Conservation (phyloP, 176 grass and related monocot genomes). For the Cymbopogon citratus region DNA sequence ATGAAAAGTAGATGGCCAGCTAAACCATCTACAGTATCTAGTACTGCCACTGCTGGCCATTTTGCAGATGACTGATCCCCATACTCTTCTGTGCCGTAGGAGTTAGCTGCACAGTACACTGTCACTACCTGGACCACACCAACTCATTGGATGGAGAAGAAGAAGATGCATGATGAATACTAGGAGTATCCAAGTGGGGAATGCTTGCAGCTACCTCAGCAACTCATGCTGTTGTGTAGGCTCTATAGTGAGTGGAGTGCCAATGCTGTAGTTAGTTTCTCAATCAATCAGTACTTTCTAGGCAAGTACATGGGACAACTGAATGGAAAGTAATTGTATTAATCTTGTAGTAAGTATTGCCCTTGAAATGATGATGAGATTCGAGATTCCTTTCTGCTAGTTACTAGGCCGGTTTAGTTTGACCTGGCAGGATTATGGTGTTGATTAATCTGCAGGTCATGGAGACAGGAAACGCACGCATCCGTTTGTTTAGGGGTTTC, state of each 20-base stretch:
- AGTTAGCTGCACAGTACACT: slow-evolving; percentile 11
- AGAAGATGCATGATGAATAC: neutral
- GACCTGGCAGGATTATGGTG: neutral
- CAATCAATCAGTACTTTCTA: no score
- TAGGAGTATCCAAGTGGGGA: slow-evolving; percentile 9
- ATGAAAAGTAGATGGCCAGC: slow-evolving; percentile 9
- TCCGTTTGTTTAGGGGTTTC: neutral
- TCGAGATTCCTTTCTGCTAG: neutral
- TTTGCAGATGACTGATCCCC: neutral
- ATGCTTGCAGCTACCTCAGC: neutral
- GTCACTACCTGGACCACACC: neutral
- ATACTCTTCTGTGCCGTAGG: neutral
- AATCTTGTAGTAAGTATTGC: neutral
- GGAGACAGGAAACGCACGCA: slow-evolving; percentile 3
- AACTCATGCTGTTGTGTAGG: neutral
- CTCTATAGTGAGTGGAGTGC: neutral
- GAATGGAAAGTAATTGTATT: neutral
- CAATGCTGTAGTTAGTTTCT: neutral
- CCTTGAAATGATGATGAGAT: neutral
- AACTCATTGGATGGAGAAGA: neutral
- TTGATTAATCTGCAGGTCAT: slow-evolving; percentile 20
- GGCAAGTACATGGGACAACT: no score
- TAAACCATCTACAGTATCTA: neutral
- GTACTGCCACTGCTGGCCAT: neutral
- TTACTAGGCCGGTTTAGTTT: slow-evolving; percentile 14